A percentile compares a stretch with the other conserved stretches of the same genome.
Evolutionary conservation across 1,284 basidiomycete species (phyloP).

Genomic region (Leccinum fallax): DNA sequence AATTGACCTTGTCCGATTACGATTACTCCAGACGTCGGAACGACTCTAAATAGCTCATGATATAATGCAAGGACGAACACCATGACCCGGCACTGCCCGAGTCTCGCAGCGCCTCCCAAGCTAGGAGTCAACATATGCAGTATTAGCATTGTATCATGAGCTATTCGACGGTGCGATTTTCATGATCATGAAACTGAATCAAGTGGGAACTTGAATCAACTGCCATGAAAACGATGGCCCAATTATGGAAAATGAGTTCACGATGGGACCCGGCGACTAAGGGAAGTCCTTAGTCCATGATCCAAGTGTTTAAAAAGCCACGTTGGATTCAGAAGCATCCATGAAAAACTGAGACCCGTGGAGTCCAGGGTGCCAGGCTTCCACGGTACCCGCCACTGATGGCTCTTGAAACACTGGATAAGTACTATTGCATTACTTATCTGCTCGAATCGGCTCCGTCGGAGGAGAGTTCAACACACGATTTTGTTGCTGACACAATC

Average conservation of each 20-base stretch:
- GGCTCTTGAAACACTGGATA: not conserved
- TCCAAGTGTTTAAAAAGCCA: not conserved
- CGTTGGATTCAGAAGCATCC: not conserved
- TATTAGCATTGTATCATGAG: constrained; percentile 18
- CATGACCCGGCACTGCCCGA: not conserved
- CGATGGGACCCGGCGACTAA: not conserved
- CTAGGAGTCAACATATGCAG: not conserved
- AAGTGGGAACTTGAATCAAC: not conserved
- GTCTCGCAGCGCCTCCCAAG: not conserved
- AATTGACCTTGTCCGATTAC: not conserved
- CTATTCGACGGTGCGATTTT: not conserved
- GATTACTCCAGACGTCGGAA: not conserved
- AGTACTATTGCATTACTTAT: not conserved
- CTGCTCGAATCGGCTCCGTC: not conserved
- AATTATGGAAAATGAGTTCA: not conserved
- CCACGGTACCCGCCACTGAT: not conserved
- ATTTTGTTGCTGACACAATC: no score
- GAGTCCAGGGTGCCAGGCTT: not conserved
- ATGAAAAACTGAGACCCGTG: not conserved
- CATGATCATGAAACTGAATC: not conserved
- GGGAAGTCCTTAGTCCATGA: not conserved
- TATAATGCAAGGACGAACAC: constrained; percentile 4
- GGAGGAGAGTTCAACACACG: not conserved
- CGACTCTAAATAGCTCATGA: constrained; percentile 15
- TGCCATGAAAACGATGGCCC: not conserved